A percentile compares a stretch with the other conserved stretches of the same genome.
phyloP scores from a whole-genome alignment of 306 rosid species.

The Prinsepia uniflora region DNA sequence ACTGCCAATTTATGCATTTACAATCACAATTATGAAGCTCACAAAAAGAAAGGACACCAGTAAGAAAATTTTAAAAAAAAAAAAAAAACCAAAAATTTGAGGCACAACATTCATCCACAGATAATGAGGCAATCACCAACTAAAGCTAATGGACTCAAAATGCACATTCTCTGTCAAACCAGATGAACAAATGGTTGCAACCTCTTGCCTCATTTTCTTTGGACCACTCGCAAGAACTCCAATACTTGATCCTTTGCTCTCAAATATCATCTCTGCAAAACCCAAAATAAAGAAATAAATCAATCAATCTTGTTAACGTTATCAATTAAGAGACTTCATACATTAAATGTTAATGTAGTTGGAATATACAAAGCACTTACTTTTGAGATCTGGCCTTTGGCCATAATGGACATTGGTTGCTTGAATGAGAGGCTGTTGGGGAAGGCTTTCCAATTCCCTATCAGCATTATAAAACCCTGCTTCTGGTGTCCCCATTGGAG shows the following conservation, averaged over 20 bases:
- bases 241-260: slow-evolving; percentile 40
- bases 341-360: neutral
- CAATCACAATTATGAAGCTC: neutral
- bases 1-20: neutral
- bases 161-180: slow-evolving; percentile 50
- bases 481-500: slow-evolving; percentile 34
- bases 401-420: slow-evolving; percentile 55
- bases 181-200: slow-evolving; percentile 65
- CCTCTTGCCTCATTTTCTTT: slow-evolving; percentile 59
- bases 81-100: neutral
- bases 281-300: neutral
- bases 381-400: slow-evolving; percentile 55
- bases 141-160: slow-evolving; percentile 70
- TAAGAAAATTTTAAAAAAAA: neutral
- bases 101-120: neutral
- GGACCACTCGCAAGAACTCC: slow-evolving; percentile 67
- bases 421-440: slow-evolving; percentile 41
- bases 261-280: slow-evolving; percentile 38
- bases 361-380: slow-evolving; percentile 30
- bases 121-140: slow-evolving; percentile 40
- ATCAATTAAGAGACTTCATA: slow-evolving; percentile 21
- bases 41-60: neutral
- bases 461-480: slow-evolving; percentile 27
- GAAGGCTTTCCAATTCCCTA: slow-evolving; percentile 60
- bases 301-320: slow-evolving; percentile 24